Conservation (phyloP, 2,329 filamentous ascomycete genomes). For the Thermothelomyces thermophilus region DNA sequence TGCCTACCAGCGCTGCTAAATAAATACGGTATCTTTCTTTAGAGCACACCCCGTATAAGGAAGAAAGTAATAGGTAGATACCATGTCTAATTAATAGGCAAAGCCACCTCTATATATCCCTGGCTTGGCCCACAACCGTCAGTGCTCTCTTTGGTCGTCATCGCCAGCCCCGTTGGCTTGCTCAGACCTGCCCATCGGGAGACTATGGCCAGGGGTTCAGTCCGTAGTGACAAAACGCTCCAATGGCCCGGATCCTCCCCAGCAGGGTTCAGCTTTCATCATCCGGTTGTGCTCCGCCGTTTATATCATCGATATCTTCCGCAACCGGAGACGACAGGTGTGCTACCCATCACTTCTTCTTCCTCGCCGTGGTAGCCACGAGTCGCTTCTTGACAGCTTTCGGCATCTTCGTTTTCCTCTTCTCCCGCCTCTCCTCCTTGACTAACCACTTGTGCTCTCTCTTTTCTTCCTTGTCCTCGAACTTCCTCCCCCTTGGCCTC, state of each 20-base stretch:
- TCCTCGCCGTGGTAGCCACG: conserved; percentile 55
- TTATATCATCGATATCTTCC: neutral
- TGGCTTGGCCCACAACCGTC: conserved; percentile 30
- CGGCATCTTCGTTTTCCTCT: conserved; percentile 90
- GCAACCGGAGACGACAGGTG: neutral
- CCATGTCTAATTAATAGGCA: conserved; percentile 40
- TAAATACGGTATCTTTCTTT: too few relatives aligned
- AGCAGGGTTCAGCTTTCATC: conserved; percentile 24
- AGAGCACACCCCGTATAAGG: too few relatives aligned
- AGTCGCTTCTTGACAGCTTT: conserved; percentile 93
- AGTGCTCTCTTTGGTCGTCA: conserved; percentile 59
- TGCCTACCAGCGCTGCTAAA: too few relatives aligned
- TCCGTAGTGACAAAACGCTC: conserved; percentile 22
- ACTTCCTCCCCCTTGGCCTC: conserved; percentile 70
- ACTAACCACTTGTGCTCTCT: conserved; percentile 79
- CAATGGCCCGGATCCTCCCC: neutral
- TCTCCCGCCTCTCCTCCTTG: conserved; percentile 93
- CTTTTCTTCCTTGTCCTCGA: conserved; percentile 88
- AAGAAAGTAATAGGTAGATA: too few relatives aligned
- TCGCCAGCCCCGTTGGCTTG: conserved; percentile 27
- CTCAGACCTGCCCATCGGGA: conserved; percentile 33
- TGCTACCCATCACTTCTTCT: conserved; percentile 48
- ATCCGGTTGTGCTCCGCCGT: conserved; percentile 21
- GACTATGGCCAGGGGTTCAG: conserved; percentile 34
- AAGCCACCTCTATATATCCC: conserved; percentile 39